A percentile compares a stretch with the other conserved stretches of the same genome.
These are phyloP conservation scores for Truncatella angustata DNA, from an alignment of 2,329 filamentous ascomycete genomes.

Conservation along the genomic window DNA sequence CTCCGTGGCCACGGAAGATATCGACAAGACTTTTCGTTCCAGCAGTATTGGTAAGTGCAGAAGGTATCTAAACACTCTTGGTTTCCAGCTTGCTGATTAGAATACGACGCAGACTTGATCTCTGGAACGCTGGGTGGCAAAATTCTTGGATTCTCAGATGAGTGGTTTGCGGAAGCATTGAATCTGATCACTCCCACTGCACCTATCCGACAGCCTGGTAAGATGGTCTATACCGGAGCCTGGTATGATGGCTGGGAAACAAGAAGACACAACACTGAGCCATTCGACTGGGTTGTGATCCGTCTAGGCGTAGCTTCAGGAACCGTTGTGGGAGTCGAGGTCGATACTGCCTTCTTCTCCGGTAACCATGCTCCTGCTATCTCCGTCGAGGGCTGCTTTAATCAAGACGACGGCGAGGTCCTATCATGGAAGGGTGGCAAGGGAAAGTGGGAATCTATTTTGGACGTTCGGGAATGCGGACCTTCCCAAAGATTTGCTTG, in stretches of 20 bases:
- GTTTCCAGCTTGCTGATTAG: background rate
- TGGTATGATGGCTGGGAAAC: slow-evolving; percentile 75
- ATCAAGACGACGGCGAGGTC: slow-evolving; percentile 61
- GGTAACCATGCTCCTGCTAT: slow-evolving; percentile 81
- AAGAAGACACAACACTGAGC: slow-evolving; percentile 60
- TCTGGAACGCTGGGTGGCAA: slow-evolving; percentile 61
- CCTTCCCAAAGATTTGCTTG: slow-evolving; percentile 73
- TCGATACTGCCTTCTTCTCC: slow-evolving; percentile 79
- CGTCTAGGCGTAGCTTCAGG: slow-evolving; percentile 69
- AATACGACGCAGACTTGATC: slow-evolving; percentile 49
- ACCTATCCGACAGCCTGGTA: slow-evolving; percentile 61
- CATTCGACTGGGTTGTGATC: slow-evolving; percentile 67
- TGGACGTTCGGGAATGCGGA: slow-evolving; percentile 69
- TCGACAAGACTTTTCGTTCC: slow-evolving; percentile 61
- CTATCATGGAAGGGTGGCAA: slow-evolving; percentile 56
- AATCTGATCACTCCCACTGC: slow-evolving; percentile 64
- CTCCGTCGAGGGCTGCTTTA: slow-evolving; percentile 75
- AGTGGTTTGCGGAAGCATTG: slow-evolving; percentile 66
- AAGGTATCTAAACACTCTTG: too few relatives aligned
- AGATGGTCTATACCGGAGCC: slow-evolving; percentile 67
- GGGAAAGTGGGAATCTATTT: slow-evolving; percentile 70
- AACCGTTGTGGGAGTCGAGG: slow-evolving; percentile 70
- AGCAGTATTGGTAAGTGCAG: slow-evolving; percentile 55
- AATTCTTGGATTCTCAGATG: slow-evolving; percentile 63
- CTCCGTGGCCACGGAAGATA: slow-evolving; percentile 49